Evolutionary conservation across 352 stramenopile genomes (phyloP).

Genomic region (Paralagenidium karlingii): DNA sequence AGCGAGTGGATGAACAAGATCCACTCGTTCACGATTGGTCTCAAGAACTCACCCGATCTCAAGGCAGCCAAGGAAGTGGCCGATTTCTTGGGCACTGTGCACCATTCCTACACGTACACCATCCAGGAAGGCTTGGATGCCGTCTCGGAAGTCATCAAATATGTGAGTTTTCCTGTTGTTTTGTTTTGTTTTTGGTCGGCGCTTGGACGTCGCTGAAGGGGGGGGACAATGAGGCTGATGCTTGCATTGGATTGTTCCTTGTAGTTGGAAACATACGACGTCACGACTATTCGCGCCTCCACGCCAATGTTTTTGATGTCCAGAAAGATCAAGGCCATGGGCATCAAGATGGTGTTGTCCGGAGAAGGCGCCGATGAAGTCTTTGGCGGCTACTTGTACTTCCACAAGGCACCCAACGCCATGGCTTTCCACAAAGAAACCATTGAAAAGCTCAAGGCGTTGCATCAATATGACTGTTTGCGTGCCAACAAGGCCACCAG

Average conservation of each 20-base stretch:
- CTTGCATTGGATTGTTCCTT: neutral
- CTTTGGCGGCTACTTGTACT: constrained; percentile 99
- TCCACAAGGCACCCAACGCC: constrained; percentile 97
- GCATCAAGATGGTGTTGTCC: constrained; percentile 99
- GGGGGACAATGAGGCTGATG: no score
- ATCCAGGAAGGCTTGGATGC: constrained; percentile 97
- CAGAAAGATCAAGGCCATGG: constrained; percentile 99
- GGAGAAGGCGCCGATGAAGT: constrained; percentile 98
- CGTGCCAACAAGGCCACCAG: constrained; percentile 98
- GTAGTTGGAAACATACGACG: constrained; percentile 98
- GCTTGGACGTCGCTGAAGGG: no score
- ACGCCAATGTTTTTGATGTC: constrained; percentile 99
- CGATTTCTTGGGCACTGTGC: constrained; percentile 95
- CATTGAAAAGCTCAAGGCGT: constrained; percentile 91
- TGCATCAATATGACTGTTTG: constrained; percentile 98
- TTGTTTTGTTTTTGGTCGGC: neutral
- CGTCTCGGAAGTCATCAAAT: constrained; percentile 95
- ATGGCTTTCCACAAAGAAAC: constrained; percentile 86
- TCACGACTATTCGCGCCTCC: constrained; percentile 95
- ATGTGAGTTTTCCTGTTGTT: constrained; percentile 10
- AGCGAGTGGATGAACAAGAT: constrained; percentile 87
- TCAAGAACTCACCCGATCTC: constrained; percentile 94
- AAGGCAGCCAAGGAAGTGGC: constrained; percentile 94
- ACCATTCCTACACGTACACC: constrained; percentile 98
- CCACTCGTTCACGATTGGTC: constrained; percentile 97